These are phyloP conservation scores for Colletotrichum falcatum DNA, from an alignment of 2,329 filamentous ascomycete species.

Conservation along the genomic window DNA sequence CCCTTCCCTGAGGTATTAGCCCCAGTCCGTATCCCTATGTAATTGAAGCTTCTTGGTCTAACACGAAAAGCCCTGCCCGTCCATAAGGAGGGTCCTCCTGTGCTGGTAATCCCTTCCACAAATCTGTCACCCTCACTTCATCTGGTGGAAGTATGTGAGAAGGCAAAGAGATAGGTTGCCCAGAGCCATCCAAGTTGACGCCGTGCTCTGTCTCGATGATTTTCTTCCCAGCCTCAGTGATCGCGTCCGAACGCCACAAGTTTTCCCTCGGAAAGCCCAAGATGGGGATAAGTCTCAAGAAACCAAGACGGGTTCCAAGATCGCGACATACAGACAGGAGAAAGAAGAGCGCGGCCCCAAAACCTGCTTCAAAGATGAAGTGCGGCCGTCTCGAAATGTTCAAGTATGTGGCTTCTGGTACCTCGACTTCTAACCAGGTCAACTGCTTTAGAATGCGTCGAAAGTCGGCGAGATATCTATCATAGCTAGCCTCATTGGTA, in stretches of 20 bases:
- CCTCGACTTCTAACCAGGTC: neutral
- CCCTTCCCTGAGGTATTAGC: too few species aligned
- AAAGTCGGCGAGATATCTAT: neutral
- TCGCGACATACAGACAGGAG: neutral
- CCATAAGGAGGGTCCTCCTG: neutral
- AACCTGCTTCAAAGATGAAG: slow-evolving; percentile 1
- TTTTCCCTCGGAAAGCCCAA: neutral
- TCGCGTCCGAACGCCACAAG: neutral
- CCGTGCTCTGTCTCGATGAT: neutral
- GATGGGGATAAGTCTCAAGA: neutral
- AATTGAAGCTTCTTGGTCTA: neutral
- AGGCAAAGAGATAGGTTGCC: neutral
- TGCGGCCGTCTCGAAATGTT: neutral
- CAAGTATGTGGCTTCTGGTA: neutral
- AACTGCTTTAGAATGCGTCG: neutral
- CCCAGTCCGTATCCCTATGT: too few species aligned
- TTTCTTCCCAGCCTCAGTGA: neutral
- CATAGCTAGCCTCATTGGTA: neutral
- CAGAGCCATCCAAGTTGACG: neutral
- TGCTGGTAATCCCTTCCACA: neutral
- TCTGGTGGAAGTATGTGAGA: neutral
- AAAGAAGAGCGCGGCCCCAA: slow-evolving; percentile 4
- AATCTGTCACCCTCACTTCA: neutral
- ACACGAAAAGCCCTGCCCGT: neutral
- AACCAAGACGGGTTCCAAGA: neutral